phyloP scores from a whole-genome alignment of 2,329 filamentous ascomycete genomes.

The Penicillium verrucosum region DNA sequence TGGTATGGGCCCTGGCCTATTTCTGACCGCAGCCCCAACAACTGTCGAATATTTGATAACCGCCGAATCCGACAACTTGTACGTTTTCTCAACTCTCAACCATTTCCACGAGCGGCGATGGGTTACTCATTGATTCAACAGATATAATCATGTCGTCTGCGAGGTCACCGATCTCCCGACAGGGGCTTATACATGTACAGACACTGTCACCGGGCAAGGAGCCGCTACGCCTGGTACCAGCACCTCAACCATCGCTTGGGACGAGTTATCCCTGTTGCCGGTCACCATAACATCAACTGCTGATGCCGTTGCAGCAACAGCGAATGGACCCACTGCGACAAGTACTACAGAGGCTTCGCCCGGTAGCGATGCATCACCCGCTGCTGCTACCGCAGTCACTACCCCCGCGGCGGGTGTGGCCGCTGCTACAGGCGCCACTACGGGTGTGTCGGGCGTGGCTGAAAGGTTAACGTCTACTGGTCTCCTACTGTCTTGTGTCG shows the following conservation, averaged over 20 bases:
- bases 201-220: slow-evolving; percentile 9
- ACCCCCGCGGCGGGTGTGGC: not conserved
- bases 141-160: slow-evolving; percentile 16
- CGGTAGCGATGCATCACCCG: not conserved
- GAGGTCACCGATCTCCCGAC: slow-evolving; percentile 16
- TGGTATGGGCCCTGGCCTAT: slow-evolving; percentile 29
- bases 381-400: not conserved
- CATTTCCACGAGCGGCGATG: rapidly evolving
- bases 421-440: not conserved
- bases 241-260: slow-evolving; percentile 7
- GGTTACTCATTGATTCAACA: not conserved
- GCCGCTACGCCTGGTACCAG: slow-evolving; percentile 16
- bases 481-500: not conserved
- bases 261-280: slow-evolving; percentile 12
- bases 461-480: not conserved
- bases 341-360: not conserved
- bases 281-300: slow-evolving; percentile 24
- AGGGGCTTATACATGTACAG: slow-evolving; percentile 22
- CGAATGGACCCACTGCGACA: not conserved
- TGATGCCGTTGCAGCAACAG: slow-evolving; percentile 1
- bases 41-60: slow-evolving; percentile 13
- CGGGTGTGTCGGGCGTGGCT: not conserved
- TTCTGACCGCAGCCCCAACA: slow-evolving; percentile 17
- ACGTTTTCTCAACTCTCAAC: not conserved
- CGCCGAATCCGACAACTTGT: slow-evolving; percentile 9